phyloP scores from a whole-genome alignment of 345 rosid species.

The Hibiscus syriacus region DNA sequence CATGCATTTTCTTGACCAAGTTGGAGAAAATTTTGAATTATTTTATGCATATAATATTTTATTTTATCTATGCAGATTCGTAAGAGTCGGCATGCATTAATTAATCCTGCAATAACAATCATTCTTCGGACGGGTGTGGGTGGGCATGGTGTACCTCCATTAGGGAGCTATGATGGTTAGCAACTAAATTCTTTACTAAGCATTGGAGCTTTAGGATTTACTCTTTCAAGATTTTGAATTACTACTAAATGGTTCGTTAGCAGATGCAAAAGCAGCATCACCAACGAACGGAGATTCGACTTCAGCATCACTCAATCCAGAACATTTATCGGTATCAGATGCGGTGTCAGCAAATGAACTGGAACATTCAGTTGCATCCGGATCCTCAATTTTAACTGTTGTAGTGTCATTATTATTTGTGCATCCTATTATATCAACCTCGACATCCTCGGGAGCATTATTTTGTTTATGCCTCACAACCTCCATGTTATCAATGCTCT shows the following conservation, averaged over 20 bases:
- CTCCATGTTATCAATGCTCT: slow-evolving; percentile 7
- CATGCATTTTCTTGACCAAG: not conserved
- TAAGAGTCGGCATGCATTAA: slow-evolving; percentile 93
- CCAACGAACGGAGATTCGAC: slow-evolving; percentile 63
- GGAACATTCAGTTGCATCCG: slow-evolving; percentile 82
- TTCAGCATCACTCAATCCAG: slow-evolving; percentile 65
- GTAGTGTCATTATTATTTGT: slow-evolving; percentile 17
- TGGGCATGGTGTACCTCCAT: slow-evolving; percentile 99
- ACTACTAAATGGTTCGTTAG: slow-evolving; percentile 47
- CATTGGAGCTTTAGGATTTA: not conserved
- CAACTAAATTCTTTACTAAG: slow-evolving; percentile 6
- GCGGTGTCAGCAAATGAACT: slow-evolving; percentile 73
- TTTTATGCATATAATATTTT: not conserved
- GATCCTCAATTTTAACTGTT: slow-evolving; percentile 37
- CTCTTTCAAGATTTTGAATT: not conserved
- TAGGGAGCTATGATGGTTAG: slow-evolving; percentile 97
- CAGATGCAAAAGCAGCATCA: slow-evolving; percentile 45
- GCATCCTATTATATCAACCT: slow-evolving; percentile 36
- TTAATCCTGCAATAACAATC: slow-evolving; percentile 93
- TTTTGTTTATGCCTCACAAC: slow-evolving; percentile 17
- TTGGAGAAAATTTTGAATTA: not conserved
- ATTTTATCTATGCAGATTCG: slow-evolving; percentile 65
- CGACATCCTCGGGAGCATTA: not conserved
- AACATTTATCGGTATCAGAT: slow-evolving; percentile 40
- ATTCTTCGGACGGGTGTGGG: slow-evolving; percentile 97